Percentiles rank a stretch among this genome's conserved stretches.
phyloP scores from a whole-genome alignment of 495 filamentous ascomycete species.

The Trichocladium uniseriatum region DNA sequence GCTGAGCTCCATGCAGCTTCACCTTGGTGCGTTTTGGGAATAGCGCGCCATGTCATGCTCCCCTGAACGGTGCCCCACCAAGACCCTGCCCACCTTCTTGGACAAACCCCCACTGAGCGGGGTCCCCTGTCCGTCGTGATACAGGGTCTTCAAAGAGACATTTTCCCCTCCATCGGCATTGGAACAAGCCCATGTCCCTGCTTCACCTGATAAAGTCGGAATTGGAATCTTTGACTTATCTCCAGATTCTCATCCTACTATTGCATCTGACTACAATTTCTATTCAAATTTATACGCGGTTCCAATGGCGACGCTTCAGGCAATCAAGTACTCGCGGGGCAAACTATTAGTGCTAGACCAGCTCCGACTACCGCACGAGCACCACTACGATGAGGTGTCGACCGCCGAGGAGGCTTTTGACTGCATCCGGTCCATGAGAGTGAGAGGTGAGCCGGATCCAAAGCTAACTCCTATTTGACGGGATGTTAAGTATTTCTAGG shows the following conservation, averaged over 20 bases:
- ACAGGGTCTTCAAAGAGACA: no score
- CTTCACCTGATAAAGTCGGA: no score
- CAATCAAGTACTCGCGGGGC: conserved; percentile 75
- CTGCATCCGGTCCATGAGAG: conserved; percentile 89
- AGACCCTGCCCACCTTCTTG: no score
- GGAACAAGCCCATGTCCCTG: no score
- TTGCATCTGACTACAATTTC: not conserved
- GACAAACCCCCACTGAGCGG: not conserved
- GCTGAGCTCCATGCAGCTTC: not conserved
- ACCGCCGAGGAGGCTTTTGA: conserved; percentile 79
- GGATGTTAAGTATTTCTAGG: conserved; percentile 38
- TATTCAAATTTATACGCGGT: not conserved
- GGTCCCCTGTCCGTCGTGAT: not conserved
- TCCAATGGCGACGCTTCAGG: conserved; percentile 55
- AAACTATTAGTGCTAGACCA: conserved; percentile 83
- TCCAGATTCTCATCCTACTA: not conserved
- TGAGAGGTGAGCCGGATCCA: conserved; percentile 29
- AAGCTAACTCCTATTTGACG: not conserved
- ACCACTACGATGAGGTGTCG: conserved; percentile 64
- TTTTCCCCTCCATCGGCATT: no score
- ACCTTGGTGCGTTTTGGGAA: conserved; percentile 2
- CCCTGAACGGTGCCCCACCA: conserved; percentile 6
- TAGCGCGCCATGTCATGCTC: conserved; percentile 1
- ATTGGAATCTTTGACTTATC: no score
- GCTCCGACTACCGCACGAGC: conserved; percentile 76